These are phyloP conservation scores for Mycena crocata DNA, from an alignment of 768 basidiomycete genomes.

Conservation along the genomic window DNA sequence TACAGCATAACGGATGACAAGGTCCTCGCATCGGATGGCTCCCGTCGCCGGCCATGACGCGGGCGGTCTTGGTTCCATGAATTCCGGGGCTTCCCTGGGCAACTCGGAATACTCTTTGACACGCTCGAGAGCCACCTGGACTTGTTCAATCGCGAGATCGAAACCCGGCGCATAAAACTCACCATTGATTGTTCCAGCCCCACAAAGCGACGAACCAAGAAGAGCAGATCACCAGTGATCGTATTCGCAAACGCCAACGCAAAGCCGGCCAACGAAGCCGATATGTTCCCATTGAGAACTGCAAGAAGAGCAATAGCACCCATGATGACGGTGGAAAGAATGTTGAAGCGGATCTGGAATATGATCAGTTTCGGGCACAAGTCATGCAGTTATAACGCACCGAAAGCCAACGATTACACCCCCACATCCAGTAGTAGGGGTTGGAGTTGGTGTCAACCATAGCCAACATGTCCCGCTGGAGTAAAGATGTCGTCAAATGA, in stretches of 20 bases:
- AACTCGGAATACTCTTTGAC: constrained; percentile 93
- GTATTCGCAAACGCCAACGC: constrained; percentile 76
- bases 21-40: constrained; percentile 75
- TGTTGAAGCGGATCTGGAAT: constrained; percentile 14
- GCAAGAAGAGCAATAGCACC: neutral
- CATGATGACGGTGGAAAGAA: neutral
- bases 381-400: constrained; percentile 42
- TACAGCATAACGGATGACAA: constrained; percentile 84
- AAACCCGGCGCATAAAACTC: constrained; percentile 19
- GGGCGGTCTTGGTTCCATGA: constrained; percentile 86
- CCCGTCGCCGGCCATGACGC: constrained; percentile 83
- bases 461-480: no score
- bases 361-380: neutral
- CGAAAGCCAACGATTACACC: constrained; percentile 92
- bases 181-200: constrained; percentile 95
- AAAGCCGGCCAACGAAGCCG: neutral
- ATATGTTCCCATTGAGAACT: neutral
- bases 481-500: no score
- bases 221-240: constrained; percentile 77
- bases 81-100: constrained; percentile 82
- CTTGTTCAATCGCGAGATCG: constrained; percentile 10
- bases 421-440: constrained; percentile 94
- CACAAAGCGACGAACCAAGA: constrained; percentile 85
- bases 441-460: constrained; percentile 58
- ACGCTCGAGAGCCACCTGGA: constrained; percentile 84